Percentiles rank a stretch among this genome's conserved stretches.
Conservation (phyloP, 192 early-diverging fungal species). For the Glomus cerebriforme region DNA sequence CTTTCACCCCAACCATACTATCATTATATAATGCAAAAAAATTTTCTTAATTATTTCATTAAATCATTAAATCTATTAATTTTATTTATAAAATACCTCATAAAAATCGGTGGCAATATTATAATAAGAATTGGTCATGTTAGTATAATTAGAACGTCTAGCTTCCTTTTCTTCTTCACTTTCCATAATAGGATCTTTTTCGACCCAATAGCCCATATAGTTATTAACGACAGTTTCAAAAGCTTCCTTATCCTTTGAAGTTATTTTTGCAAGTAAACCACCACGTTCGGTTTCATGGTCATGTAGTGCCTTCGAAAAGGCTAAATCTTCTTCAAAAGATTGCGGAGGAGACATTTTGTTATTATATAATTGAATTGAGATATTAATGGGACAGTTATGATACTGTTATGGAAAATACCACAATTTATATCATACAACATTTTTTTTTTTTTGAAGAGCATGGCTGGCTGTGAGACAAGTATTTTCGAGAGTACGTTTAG, state of each 20-base stretch:
- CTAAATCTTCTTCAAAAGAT: conserved; percentile 52
- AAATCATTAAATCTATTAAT: not conserved
- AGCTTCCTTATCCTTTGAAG: conserved; percentile 68
- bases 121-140: conserved; percentile 80
- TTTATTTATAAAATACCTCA: conserved; percentile 50
- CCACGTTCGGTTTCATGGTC: conserved; percentile 45
- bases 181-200: conserved; percentile 48
- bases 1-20: conserved; percentile 82
- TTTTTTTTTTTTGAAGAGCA: too few relatives aligned
- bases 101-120: conserved; percentile 85
- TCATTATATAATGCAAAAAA: not conserved
- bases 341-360: conserved; percentile 9
- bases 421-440: not conserved
- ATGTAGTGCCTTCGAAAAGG: conserved; percentile 55
- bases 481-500: too few relatives aligned
- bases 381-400: not conserved
- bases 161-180: conserved; percentile 59
- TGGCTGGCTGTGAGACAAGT: too few relatives aligned
- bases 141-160: conserved; percentile 62
- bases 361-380: not conserved
- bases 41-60: not conserved
- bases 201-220: conserved; percentile 74
- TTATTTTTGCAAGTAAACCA: conserved; percentile 41
- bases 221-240: conserved; percentile 66
- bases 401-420: not conserved